Evolutionary conservation across 1,284 basidiomycete genomes (phyloP), one percentile per base, ranked within the genome.

Genomic region (Coniferiporia weirii): DNA sequence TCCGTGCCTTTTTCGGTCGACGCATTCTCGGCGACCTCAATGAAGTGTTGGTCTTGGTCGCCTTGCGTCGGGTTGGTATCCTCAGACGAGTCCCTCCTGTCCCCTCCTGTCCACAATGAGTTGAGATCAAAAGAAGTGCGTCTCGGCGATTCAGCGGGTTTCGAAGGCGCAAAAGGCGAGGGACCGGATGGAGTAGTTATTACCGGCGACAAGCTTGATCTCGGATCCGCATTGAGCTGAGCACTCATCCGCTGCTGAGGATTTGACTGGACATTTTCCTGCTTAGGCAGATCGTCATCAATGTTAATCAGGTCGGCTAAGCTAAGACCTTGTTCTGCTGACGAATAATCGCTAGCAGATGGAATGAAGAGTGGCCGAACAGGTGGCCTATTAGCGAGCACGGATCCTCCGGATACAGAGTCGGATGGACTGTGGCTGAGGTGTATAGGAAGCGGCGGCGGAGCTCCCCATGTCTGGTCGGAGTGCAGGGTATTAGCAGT

Each of bases 261-360:
- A 12, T 51, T 58, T 51, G 45, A 63, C 35, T 20, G 67, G 64
- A 59, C 65, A 65, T 15, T 61, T 61, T 68, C 59, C 43, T 70
- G 64, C 27, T 64, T 65, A 17, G 69, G 61, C 0, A 71, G 71
- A 60, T 90, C 88, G 58, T 89, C 88, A 63, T 90, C 88, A 62
- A 90, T 83, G 67, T 90, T 88, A 64, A 90, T 89, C 63, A 90
- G 73, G 68, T 90, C 87, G 40, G 81, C 81, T 13, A 90, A 78
- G 66, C 89, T 86, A 53, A 91, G 68, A 70, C 90, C 87, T 46
- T 80, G 78, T 68, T 88, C 85, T 35, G 71, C 66, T 15, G 66
- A 66, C 38, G 70, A 67, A 50, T 72, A 69, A 49, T 82, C 80
- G 44, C 79, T 75, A 38, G 71, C 66, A 1, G 79, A 72, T 43